phyloP scores from a whole-genome alignment of 352 stramenopile genomes.

The Globisporangium cederbergense region DNA sequence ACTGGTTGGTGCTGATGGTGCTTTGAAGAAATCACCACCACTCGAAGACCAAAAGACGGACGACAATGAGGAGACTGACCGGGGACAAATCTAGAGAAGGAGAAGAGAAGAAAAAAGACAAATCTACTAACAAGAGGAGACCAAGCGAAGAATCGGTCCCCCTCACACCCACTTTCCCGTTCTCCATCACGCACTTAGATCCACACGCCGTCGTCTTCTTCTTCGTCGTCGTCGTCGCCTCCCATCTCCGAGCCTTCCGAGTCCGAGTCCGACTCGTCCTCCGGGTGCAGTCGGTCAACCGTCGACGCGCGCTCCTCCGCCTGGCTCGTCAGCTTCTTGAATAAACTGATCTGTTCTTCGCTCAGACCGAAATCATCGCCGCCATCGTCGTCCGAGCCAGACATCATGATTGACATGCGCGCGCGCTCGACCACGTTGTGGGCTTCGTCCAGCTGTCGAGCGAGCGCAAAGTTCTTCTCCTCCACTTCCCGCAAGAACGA shows the following conservation, averaged over 20 bases:
- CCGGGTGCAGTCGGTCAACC: slow-evolving; percentile 74
- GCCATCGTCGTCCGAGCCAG: slow-evolving; percentile 71
- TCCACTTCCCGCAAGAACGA: slow-evolving; percentile 66
- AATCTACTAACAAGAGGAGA: slow-evolving; percentile 19
- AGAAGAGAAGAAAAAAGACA: slow-evolving; percentile 5
- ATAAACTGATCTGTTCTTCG: slow-evolving; percentile 88
- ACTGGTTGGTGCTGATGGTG: too few species aligned
- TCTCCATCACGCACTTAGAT: slow-evolving; percentile 52
- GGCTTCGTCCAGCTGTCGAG: slow-evolving; percentile 74
- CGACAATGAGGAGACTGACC: slow-evolving; percentile 5
- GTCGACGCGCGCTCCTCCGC: slow-evolving; percentile 84
- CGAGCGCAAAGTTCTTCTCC: slow-evolving; percentile 84
- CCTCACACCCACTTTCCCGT: slow-evolving; percentile 1
- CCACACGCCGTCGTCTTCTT: slow-evolving; percentile 79
- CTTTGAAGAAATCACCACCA: too few species aligned
- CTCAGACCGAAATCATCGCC: slow-evolving; percentile 50
- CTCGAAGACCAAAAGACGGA: not conserved
- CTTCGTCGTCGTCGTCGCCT: slow-evolving; percentile 43
- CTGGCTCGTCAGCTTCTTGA: slow-evolving; percentile 89
- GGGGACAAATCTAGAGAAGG: slow-evolving; percentile 14
- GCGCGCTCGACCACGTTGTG: slow-evolving; percentile 83
- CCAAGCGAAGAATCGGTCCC: not conserved
- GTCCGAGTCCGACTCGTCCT: slow-evolving; percentile 77
- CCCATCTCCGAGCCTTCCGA: slow-evolving; percentile 54
- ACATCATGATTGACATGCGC: slow-evolving; percentile 86